Evolutionary conservation across 176 grass and related monocot genomes (phyloP).

Genomic region (Carex kokanica): DNA sequence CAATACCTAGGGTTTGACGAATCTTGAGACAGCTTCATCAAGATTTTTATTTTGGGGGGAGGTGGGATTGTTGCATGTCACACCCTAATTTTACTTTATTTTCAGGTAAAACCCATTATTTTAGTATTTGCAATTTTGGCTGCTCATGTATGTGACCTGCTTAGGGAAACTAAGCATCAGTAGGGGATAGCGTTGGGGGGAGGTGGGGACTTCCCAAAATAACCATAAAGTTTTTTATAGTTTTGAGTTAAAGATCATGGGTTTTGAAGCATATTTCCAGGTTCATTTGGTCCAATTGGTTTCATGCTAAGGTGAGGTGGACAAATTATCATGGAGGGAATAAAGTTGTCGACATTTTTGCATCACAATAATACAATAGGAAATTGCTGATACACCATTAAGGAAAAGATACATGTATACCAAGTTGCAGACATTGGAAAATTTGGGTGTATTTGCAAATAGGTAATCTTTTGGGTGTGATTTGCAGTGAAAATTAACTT

Average conservation of each 20-base stretch:
- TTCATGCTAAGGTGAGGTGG: not conserved
- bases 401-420: not conserved
- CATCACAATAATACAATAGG: not conserved
- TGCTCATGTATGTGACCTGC: not conserved
- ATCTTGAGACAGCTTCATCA: slow-evolving; percentile 10
- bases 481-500: not conserved
- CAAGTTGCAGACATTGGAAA: not conserved
- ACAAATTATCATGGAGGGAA: slow-evolving; percentile 6
- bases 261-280: not conserved
- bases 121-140: slow-evolving; percentile 27
- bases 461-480: slow-evolving; percentile 9
- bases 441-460: slow-evolving; percentile 3
- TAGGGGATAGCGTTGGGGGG: not conserved
- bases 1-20: slow-evolving; percentile 48
- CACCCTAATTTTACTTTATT: slow-evolving; percentile 16
- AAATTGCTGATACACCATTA: not conserved
- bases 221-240: not conserved
- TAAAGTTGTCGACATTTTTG: not conserved
- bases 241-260: not conserved
- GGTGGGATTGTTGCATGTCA: slow-evolving; percentile 8
- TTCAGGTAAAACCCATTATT: not conserved
- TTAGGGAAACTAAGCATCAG: not conserved
- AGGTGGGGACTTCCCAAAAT: not conserved
- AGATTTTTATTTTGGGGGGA: slow-evolving; percentile 5
- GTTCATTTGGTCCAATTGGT: not conserved